Evolutionary conservation across 2,329 filamentous ascomycete genomes (phyloP), one percentile per base, ranked within the genome.

Genomic region (Aspergillus niger): DNA sequence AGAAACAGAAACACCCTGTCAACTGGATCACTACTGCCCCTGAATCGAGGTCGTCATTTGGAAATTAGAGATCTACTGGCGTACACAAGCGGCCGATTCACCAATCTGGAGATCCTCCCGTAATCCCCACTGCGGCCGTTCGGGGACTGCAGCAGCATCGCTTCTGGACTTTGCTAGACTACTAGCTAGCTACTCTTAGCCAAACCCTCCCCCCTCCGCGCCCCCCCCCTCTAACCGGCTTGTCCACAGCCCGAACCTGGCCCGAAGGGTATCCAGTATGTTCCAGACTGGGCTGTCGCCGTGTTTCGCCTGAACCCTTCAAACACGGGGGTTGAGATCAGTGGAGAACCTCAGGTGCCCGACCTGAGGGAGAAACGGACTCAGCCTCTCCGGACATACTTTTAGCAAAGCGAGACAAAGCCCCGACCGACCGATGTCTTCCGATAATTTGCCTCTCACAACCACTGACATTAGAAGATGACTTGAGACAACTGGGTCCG

Each of bases 71-170:
- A 55, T 55, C 53, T 55, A 47, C 53, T 55, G 39, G 32, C 17
- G 53, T 55, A 55, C 39, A 55, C 53, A 30, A 47, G 24, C 41
- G 53, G 39, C 53, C 53, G 39, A 44, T 44, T 55, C 53, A 44
- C 53, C 39, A 30, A 55, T 44, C 53, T 49, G 48, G 47, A 39
- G 56, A 58, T 58, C 49, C 41, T 47, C 39, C 53, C 53, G 52
- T 43, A 39, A 39, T 54, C 57, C 53, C 57, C 57, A 59, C 57
- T 28, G 38, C 30, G 56, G 39, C 49, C 41, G 26, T 15, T 36
- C 57, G 48, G 51, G 15, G 13, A 38, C 32, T 43, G 28, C 30
- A 41, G 28, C 30, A 50, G 26, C 44, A 41, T 55, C n/a, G 52
- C 20, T 55, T 28, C 26, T 47, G 17, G 53, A 22, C 17, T 53